phyloP scores from a whole-genome alignment of 371 early-diverging fungal genomes.

The Catenaria anguillulae region DNA sequence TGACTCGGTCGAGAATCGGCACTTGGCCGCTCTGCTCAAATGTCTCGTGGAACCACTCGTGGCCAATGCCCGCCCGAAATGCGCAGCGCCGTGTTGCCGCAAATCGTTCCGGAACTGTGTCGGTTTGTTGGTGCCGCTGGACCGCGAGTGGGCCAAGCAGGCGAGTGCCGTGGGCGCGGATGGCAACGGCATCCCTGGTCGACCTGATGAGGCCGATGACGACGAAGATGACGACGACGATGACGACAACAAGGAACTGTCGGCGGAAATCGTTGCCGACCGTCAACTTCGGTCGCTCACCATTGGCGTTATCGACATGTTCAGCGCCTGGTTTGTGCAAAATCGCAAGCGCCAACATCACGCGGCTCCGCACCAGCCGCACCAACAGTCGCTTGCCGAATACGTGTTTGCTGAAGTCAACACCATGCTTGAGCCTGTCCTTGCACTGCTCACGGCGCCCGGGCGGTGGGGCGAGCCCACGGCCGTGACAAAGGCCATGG shows the following conservation, averaged over 20 bases:
- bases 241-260: neutral
- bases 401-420: too few species aligned
- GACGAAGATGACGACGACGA: neutral
- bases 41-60: slow-evolving; percentile 1
- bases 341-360: neutral
- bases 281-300: neutral
- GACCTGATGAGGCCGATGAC: neutral
- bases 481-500: neutral
- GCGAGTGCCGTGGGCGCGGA: neutral
- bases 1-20: neutral
- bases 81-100: too few species aligned
- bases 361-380: too few species aligned
- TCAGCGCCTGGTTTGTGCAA: neutral
- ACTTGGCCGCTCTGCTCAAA: neutral
- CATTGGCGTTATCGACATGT: neutral
- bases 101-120: too few species aligned
- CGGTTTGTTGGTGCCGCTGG: neutral
- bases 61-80: neutral
- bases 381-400: too few species aligned
- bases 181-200: too few species aligned
- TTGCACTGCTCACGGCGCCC: neutral
- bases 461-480: neutral
- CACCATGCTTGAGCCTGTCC: neutral
- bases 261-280: neutral
- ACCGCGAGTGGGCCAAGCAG: neutral